These are phyloP conservation scores for Naganishia sp. DNA, from an alignment of 1,284 basidiomycete species.

Conservation along the genomic window DNA sequence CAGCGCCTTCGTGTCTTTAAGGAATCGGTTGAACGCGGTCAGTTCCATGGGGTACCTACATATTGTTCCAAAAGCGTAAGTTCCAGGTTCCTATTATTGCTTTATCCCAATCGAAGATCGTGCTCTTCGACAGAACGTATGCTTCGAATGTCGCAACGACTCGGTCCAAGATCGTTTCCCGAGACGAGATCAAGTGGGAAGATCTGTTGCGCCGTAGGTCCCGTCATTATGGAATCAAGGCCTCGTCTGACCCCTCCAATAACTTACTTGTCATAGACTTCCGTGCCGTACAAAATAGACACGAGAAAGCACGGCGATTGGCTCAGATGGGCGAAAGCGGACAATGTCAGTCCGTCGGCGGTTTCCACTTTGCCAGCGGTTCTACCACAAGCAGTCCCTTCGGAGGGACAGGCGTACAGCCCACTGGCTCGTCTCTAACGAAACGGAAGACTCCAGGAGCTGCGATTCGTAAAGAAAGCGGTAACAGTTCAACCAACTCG, in stretches of 20 bases:
- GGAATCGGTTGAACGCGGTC: constrained; percentile 90
- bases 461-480: constrained; percentile 31
- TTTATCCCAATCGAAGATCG: background rate
- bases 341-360: constrained; percentile 19
- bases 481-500: constrained; percentile 33
- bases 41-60: constrained; percentile 92
- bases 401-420: background rate
- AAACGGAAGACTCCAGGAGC: constrained; percentile 22
- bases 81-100: constrained; percentile 11
- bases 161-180: constrained; percentile 69
- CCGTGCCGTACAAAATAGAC: constrained; percentile 75
- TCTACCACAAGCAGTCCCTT: constrained; percentile 16
- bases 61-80: constrained; percentile 76
- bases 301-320: constrained; percentile 78
- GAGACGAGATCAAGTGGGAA: constrained; percentile 91
- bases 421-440: constrained; percentile 1
- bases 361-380: constrained; percentile 30
- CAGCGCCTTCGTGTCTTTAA: constrained; percentile 89
- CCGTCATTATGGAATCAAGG: constrained; percentile 3
- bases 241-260: background rate
- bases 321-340: constrained; percentile 41
- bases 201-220: constrained; percentile 70
- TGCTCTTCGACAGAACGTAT: constrained; percentile 35
- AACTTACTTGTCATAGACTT: constrained; percentile 60
- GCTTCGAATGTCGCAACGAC: constrained; percentile 49